phyloP scores from a whole-genome alignment of 768 basidiomycete genomes.

The Butyriboletus loyo region DNA sequence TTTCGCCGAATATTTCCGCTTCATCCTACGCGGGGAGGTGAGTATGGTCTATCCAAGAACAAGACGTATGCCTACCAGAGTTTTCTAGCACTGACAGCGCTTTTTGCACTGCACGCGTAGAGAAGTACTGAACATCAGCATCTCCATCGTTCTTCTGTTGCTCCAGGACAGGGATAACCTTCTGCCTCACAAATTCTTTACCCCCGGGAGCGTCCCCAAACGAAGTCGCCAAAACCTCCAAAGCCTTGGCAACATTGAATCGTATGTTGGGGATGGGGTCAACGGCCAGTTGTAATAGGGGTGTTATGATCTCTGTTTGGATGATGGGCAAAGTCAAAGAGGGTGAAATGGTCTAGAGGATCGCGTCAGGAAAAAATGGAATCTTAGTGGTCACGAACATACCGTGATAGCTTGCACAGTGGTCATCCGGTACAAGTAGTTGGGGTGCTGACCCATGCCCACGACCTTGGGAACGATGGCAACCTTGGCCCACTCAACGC shows the following conservation, averaged over 20 bases:
- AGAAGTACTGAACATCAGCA: conserved; percentile 96
- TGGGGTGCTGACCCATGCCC: conserved; percentile 94
- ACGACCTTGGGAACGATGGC: conserved; percentile 97
- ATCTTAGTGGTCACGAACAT: conserved; percentile 25
- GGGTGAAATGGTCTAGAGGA: conserved; percentile 86
- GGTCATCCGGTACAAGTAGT: conserved; percentile 97
- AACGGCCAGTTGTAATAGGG: conserved; percentile 74
- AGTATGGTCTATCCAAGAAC: conserved; percentile 1
- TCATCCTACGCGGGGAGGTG: conserved; percentile 16
- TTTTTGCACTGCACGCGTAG: conserved; percentile 73
- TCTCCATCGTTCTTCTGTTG: conserved; percentile 85
- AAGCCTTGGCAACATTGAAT: conserved; percentile 95
- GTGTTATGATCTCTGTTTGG: conserved; percentile 77
- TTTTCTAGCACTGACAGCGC: conserved; percentile 37
- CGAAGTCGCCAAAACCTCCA: conserved; percentile 81
- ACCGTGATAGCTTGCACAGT: conserved; percentile 98
- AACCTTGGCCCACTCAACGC: conserved; percentile 93
- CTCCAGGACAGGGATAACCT: conserved; percentile 79
- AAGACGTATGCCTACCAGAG: conserved; percentile 32
- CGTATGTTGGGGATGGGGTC: conserved; percentile 99
- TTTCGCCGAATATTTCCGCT: conserved; percentile 19
- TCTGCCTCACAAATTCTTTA: conserved; percentile 65
- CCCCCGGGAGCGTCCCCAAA: conserved; percentile 68
- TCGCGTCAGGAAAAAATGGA: conserved; percentile 4
- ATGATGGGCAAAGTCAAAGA: conserved; percentile 83